Evolutionary conservation across 257 asterid species (phyloP), one percentile per base, ranked within the genome.

Genomic region (Ehretia macrophylla): DNA sequence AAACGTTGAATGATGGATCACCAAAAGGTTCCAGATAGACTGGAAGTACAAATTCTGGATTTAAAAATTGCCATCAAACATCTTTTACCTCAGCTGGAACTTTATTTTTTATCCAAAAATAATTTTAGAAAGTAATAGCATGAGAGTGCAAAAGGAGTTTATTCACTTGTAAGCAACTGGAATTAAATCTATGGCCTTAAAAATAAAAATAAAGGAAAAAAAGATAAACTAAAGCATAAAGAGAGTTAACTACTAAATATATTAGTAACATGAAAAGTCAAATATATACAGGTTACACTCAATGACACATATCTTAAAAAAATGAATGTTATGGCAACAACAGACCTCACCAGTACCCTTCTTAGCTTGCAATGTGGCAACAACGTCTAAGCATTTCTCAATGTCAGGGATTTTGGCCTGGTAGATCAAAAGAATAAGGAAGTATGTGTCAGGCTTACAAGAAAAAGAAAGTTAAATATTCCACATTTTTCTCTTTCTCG

Each of bases 401-500:
- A 87, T 91, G 74, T 88, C 98, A 17, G 96, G 98, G 64, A 91
- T 88, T 73, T 91, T 91, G 53, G 90, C 98, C 95, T 91, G 81
- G 66, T 54, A 64, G 37, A 60, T 20, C 11, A 42, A 42, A 59
- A 60, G 35, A 39, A 18, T 9, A 47, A 14, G 46, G 50, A 60
- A 67, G 55, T 32, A 20, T 51, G 22, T 14, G 58, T 66, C 51
- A 72, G 19, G 20, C 27, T 63, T 16, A 27, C 14, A 55, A 46
- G 48, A 57, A 57, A 58, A 35, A 66, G 59, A 62, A 63, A 32
- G 11, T 55, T 13, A 13, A 14, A 58, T 57, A 27, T 27, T 6
- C 4, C 35, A 27, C 3, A 27, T 27, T 27, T n/a, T 27, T 27
- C 35, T 27, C 35, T 27, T 27, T 27, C 35, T 27, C 4, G 35